Evolutionary conservation across 331 rosid species (phyloP), one percentile per base, ranked within the genome.

Genomic region (Rhamnella rubrinervis): DNA sequence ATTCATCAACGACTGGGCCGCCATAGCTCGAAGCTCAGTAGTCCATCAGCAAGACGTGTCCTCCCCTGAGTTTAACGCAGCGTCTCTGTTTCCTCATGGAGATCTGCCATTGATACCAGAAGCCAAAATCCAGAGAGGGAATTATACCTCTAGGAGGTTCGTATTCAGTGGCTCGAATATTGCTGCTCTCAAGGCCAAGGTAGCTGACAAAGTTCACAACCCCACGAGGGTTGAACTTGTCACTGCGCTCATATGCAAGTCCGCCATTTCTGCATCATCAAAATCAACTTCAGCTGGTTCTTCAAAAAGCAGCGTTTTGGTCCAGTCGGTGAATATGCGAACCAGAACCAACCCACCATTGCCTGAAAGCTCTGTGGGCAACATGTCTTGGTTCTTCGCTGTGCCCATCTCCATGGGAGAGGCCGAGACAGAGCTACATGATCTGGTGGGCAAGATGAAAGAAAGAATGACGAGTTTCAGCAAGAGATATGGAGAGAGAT

Each of bases 141-240:
- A 13, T 13, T n/a, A 19, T 15, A 4, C n/a, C 1, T 56, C 70
- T 0, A 76, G 55, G 64, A 81, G 85, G 62, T 81, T 38, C 39
- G 70, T 71, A 12, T 78, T 72, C 31, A 75, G 67, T 44, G 77
- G 72, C 21, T 52, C 66, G 6, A 41, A 64, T 15, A 62, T 81
- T 21, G 44, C 65, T 4, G 55, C 71, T 19, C 76, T 81, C 46
- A 75, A 61, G 61, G 59, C 72, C 44, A 35, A 15, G 8, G 77
- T 71, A 4, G 25, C 70, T 17, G 38, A 70, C 37, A 56, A 35
- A n/a, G 72, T 77, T 13, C 9, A 13, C 8, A 70, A 67, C 10
- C 85, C 87, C 18, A 21, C 87, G 8, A 71, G 75, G 1, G 85
- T 79, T 2, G 60, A 82, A 14, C 77, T 82, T n/a, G 83, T 85